These are phyloP conservation scores for Dactylonectria macrodidyma DNA, from an alignment of 2,329 filamentous ascomycete species.

Conservation along the genomic window DNA sequence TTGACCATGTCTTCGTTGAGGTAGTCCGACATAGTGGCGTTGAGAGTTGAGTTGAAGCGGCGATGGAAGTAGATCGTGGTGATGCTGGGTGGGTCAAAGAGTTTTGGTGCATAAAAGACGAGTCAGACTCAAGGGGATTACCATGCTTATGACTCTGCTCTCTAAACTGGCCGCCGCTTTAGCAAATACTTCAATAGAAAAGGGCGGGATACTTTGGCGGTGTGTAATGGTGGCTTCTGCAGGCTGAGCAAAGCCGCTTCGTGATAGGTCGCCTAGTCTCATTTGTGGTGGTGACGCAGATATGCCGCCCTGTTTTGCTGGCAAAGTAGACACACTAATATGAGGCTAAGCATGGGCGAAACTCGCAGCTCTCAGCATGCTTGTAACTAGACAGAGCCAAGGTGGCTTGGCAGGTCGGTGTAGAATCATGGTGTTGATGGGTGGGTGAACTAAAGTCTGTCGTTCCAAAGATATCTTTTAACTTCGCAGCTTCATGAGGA, in stretches of 20 bases:
- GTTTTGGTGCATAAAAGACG: not conserved
- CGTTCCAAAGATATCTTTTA: too few relatives aligned
- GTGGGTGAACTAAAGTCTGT: too few relatives aligned
- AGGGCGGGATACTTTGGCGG: not conserved
- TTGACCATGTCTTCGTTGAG: not conserved
- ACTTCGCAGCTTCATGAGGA: too few relatives aligned
- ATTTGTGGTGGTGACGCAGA: not conserved
- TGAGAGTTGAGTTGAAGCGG: slow-evolving; percentile 14
- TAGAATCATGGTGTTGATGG: too few relatives aligned
- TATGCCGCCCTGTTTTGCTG: slow-evolving; percentile 29
- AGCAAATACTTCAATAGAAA: not conserved
- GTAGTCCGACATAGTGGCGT: slow-evolving; percentile 14
- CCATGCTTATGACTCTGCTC: slow-evolving; percentile 1
- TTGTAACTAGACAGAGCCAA: not conserved
- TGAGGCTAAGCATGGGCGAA: not conserved
- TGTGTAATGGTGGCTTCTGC: not conserved
- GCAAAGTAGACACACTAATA: not conserved
- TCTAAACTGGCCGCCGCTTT: not conserved
- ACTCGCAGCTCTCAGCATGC: not conserved
- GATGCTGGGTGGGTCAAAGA: not conserved
- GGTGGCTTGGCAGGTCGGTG: too few relatives aligned
- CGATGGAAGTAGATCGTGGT: not conserved
- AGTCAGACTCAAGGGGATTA: not conserved
- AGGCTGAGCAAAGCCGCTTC: not conserved
- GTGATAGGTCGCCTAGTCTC: slow-evolving; percentile 5